Conservation (phyloP, 495 filamentous ascomycete genomes). For the Antarctomyces pellizariae region DNA sequence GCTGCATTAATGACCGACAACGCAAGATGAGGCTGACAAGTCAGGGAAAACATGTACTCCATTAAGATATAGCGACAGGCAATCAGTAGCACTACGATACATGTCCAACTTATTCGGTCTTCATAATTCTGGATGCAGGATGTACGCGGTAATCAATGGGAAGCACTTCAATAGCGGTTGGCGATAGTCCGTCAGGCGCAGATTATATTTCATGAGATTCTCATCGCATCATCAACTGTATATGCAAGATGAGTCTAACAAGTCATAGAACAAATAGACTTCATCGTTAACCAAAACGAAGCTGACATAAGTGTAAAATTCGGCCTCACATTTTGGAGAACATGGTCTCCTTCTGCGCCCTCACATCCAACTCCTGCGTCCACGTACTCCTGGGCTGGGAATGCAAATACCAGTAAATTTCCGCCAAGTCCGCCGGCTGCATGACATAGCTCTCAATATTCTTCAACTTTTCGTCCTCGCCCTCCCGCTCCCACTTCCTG, state of each 20-base stretch:
- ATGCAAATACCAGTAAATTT: slow-evolving; percentile 51
- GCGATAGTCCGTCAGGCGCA: background rate
- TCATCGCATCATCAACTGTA: slow-evolving; percentile 1
- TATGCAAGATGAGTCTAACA: slow-evolving; percentile 1
- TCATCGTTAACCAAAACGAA: too few relatives aligned
- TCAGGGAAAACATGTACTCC: too few relatives aligned
- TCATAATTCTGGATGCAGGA: slow-evolving; percentile 1
- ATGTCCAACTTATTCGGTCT: background rate
- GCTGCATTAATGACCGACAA: too few relatives aligned
- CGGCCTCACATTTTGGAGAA: slow-evolving; percentile 5
- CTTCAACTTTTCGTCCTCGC: slow-evolving; percentile 10
- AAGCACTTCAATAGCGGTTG: slow-evolving; percentile 5
- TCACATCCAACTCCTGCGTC: slow-evolving; percentile 46
- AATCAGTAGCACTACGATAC: too few relatives aligned
- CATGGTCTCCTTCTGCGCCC: slow-evolving; percentile 38
- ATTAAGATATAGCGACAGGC: too few relatives aligned
- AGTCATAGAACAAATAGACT: background rate
- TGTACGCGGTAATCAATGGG: slow-evolving; percentile 4
- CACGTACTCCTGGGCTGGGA: slow-evolving; percentile 41
- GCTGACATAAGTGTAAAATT: background rate
- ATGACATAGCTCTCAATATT: slow-evolving; percentile 13
- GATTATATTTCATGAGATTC: background rate
- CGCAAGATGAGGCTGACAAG: too few relatives aligned
- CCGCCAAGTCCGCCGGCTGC: slow-evolving; percentile 35
- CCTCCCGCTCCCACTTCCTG: slow-evolving; percentile 12